phyloP scores from a whole-genome alignment of 2,329 filamentous ascomycete species.

The Fusarium sacchari region DNA sequence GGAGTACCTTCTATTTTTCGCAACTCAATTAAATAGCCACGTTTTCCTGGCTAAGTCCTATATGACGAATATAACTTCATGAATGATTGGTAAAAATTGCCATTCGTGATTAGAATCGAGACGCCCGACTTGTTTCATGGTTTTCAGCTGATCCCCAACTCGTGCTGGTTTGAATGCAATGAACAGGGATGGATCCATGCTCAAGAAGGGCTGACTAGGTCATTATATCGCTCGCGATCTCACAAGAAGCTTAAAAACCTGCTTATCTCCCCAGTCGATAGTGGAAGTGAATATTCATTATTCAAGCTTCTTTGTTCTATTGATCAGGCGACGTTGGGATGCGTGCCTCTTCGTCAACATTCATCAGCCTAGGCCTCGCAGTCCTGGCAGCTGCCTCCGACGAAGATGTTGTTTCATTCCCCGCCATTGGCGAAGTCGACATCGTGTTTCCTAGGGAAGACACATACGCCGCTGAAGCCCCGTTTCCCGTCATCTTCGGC shows the following conservation, averaged over 20 bases:
- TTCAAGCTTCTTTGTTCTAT: background rate
- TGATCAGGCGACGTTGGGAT: background rate
- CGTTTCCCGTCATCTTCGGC: constrained; percentile 27
- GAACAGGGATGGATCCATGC: constrained; percentile 26
- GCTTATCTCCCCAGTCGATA: background rate
- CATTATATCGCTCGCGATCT: background rate
- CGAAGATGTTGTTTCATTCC: constrained; percentile 15
- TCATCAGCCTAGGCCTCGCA: background rate
- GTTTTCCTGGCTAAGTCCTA: background rate
- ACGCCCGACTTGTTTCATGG: constrained; percentile 2
- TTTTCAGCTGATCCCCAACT: constrained; percentile 7
- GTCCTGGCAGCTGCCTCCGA: background rate
- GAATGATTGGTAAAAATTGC: background rate
- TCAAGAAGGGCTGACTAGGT: constrained; percentile 2
- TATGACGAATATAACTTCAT: accelerated
- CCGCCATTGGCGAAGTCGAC: constrained; percentile 23
- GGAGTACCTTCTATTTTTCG: background rate
- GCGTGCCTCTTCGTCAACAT: background rate
- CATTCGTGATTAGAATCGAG: background rate
- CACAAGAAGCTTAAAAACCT: background rate
- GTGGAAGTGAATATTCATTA: background rate
- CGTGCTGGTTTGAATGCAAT: constrained; percentile 2
- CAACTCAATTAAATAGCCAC: background rate
- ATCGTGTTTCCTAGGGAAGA: constrained; percentile 25
- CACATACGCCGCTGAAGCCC: constrained; percentile 25